Evolutionary conservation across 129 eudicot genomes (phyloP), one percentile per base, ranked within the genome.

Genomic region (Silybum marianum): DNA sequence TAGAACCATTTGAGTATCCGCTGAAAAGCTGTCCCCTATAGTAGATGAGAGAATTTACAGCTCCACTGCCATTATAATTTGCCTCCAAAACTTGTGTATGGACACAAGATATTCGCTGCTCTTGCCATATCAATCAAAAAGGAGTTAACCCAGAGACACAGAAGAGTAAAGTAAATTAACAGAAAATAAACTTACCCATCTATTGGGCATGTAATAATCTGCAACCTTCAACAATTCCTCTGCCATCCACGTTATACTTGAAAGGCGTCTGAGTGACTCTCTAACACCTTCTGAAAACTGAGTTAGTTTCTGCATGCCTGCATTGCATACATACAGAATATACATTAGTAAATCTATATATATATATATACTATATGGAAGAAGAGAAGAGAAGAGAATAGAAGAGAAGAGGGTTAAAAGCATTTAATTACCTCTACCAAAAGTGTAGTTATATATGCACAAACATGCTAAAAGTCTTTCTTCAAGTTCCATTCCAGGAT

Each of bases 71-170:
- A 28, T 69, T 89, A 58, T 83, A 80, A 39, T 86, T 86, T 67
- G 85, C 89, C 83, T 93, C 98, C 83, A 93, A 82, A 65, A 88
- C 48, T 85, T 93, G 98, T 60, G 93, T 91, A 39, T 93, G 98
- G 70, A 93, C 96, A 67, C 98, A 93, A 65, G 96, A 90, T 84
- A 93, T 93, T 80, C 93, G 78, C 98, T 93, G 91, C 85, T 63
- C 77, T 82, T 74, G 23, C 76, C 80, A 67, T 83, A 72, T 70
- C 9, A 78, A 74, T 23, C 34, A 48, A 51, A 48, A 51, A 58
- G 18, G 16, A 76, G 78, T 42, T 72, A 69, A 60, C 22, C 23
- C 23, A 58, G 9, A 42, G 13, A 48, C 24, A 71, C 39, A 10
- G 36, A 66, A 10, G 36, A 66, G 74, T 13, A 39, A 68, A 9